Evolutionary conservation across 2,329 filamentous ascomycete genomes (phyloP).

Genomic region (Onygena corvina): DNA sequence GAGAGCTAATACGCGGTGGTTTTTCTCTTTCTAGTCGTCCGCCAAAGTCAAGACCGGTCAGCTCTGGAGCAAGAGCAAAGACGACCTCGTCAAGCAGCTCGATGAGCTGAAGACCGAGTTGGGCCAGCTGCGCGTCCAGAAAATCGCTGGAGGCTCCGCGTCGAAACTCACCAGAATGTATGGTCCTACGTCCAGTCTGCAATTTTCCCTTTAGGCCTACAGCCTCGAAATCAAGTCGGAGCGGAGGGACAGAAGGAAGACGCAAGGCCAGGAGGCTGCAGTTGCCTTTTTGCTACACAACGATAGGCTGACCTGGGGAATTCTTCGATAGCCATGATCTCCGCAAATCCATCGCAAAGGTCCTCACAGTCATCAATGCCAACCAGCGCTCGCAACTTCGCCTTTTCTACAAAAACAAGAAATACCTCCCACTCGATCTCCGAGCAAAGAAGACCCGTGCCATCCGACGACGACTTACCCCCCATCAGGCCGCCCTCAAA

Average conservation of each 20-base stretch:
- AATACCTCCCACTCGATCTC: slow-evolving; percentile 97
- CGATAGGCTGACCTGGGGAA: slow-evolving; percentile 6
- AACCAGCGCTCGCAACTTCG: slow-evolving; percentile 97
- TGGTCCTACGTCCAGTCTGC: slow-evolving; percentile 25
- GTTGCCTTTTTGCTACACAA: slow-evolving; percentile 21
- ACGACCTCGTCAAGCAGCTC: slow-evolving; percentile 91
- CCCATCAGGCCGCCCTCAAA: slow-evolving; percentile 71
- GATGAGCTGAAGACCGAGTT: slow-evolving; percentile 93
- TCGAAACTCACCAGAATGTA: slow-evolving; percentile 98
- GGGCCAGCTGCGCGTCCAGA: slow-evolving; percentile 91
- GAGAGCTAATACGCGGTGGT: slow-evolving; percentile 8
- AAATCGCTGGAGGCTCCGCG: slow-evolving; percentile 83
- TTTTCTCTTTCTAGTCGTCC: slow-evolving; percentile 40
- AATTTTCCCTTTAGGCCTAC: background rate
- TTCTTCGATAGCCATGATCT: slow-evolving; percentile 68
- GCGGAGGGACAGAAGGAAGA: background rate
- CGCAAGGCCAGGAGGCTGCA: background rate
- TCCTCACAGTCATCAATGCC: slow-evolving; percentile 98
- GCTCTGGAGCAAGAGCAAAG: slow-evolving; percentile 99
- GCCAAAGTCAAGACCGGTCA: slow-evolving; percentile 83
- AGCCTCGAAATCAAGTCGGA: background rate
- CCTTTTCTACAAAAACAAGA: slow-evolving; percentile 99
- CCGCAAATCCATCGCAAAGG: slow-evolving; percentile 97
- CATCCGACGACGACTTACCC: slow-evolving; percentile 87
- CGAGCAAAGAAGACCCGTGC: slow-evolving; percentile 96